These are phyloP conservation scores for Rugosomyces carneus DNA, from an alignment of 1,284 basidiomycete genomes.

Conservation along the genomic window DNA sequence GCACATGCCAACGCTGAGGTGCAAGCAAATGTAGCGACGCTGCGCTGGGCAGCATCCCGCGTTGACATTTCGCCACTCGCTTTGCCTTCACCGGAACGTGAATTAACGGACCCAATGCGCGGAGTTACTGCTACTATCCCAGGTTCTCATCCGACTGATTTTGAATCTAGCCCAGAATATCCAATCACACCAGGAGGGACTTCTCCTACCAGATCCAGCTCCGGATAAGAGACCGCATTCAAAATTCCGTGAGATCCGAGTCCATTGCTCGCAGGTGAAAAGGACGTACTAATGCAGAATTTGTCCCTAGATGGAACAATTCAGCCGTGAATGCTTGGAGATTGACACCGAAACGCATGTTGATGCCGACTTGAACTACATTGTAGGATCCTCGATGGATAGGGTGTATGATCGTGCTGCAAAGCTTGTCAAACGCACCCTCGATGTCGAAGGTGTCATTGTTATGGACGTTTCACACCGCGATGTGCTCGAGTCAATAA, in stretches of 20 bases:
- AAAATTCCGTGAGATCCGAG: constrained; percentile 61
- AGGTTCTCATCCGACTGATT: constrained; percentile 42
- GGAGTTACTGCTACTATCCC: constrained; percentile 62
- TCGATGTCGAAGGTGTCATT: constrained; percentile 88
- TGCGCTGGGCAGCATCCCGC: constrained; percentile 75
- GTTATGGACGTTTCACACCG: constrained; percentile 92
- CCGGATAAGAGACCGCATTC: constrained; percentile 85
- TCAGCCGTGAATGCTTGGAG: constrained; percentile 91
- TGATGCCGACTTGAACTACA: constrained; percentile 24
- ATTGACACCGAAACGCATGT: constrained; percentile 58
- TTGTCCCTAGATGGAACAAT: constrained; percentile 78
- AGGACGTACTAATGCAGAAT: background rate
- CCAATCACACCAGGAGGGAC: constrained; percentile 41
- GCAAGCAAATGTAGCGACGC: constrained; percentile 72
- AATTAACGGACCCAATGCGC: constrained; percentile 81
- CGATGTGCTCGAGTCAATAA: constrained; percentile 77
- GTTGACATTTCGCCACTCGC: constrained; percentile 74
- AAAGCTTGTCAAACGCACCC: constrained; percentile 79
- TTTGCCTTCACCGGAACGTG: constrained; percentile 81
- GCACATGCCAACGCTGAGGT: constrained; percentile 42
- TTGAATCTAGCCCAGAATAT: constrained; percentile 17
- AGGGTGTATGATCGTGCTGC: constrained; percentile 85
- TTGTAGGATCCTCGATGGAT: constrained; percentile 64
- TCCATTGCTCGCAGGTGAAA: background rate
- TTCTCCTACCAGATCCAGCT: constrained; percentile 65